These are phyloP conservation scores for Vitis hybrid DNA, from an alignment of 177 flowering plant genomes.

Conservation along the genomic window DNA sequence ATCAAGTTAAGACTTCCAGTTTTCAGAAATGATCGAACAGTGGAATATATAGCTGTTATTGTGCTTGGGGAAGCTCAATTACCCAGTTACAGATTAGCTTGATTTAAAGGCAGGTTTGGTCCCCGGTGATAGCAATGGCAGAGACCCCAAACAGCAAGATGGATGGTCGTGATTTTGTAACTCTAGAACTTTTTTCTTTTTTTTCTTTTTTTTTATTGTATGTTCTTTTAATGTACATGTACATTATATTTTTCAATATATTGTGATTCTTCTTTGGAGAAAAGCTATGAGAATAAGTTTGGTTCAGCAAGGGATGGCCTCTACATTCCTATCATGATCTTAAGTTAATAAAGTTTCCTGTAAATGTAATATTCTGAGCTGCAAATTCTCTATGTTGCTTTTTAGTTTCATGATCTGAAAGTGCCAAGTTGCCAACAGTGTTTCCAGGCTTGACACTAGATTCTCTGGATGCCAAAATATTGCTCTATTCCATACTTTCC, in stretches of 20 bases:
- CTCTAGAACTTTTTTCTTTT: slow-evolving; percentile 1
- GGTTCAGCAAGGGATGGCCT: neutral
- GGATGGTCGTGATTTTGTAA: slow-evolving; percentile 11
- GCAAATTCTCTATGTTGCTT: neutral
- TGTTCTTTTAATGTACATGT: neutral
- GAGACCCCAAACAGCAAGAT: neutral
- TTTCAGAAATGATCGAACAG: neutral
- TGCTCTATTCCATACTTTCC: too few species aligned
- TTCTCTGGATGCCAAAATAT: too few species aligned
- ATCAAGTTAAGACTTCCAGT: too few species aligned
- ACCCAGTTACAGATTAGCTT: neutral
- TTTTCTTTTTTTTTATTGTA: neutral
- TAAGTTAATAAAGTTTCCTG: neutral
- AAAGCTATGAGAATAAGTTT: too few species aligned
- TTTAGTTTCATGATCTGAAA: neutral
- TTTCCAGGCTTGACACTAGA: too few species aligned
- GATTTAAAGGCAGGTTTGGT: neutral
- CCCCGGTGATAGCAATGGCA: neutral
- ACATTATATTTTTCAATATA: neutral
- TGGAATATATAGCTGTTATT: too few species aligned
- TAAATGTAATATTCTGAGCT: neutral
- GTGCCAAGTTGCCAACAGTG: too few species aligned
- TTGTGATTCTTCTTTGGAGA: neutral
- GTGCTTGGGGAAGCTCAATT: too few species aligned
- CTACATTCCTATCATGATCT: neutral